Evolutionary conservation across 768 basidiomycete genomes (phyloP), one percentile per base, ranked within the genome.

Genomic region (Rickenella mellea): DNA sequence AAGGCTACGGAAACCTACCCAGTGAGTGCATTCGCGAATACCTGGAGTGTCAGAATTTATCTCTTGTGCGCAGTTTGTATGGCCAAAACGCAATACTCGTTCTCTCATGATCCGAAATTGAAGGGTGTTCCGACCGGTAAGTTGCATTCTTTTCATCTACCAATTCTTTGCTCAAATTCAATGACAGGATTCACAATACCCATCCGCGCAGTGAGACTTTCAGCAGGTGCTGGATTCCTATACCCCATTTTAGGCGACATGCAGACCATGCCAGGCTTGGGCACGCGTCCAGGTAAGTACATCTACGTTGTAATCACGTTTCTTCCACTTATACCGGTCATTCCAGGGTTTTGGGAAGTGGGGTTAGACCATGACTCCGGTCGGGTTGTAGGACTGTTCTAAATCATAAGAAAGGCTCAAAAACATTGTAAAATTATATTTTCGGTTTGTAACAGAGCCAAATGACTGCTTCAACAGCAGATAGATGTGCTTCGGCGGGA

Each of bases 81-180:
- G 88, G 91, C 90, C 38, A 94, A 96, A 73, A 98, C 94, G 5
- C 94, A 96, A 48, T 90, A 97, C 53, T 96, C 92, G 15, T 92
- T 99, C 68, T 94, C 91, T 20, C 91, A 94, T 57, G 85, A 99
- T 55, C 83, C 92, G 6, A 80, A 80, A 51, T 71, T 87, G 47
- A 97, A 97, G 68, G 82, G 83, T 51, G 91, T 84, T 0, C 92
- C 96, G 1, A 78, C 79, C 39, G 84, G 82, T 76, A 48, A 44
- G 67, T 51, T 30, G 30, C 44, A 33, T 39, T 33, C 36, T 29
- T 30, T 19, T 43, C 24, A 11, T 33, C 26, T 15, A n/a, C 26
- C 20, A 25, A 20, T 39, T 14, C 12, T 28, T 5, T 32, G 30
- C 20, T 44, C 29, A 30, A 39, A 27, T 9, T 17, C 12, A 19